Base-by-base conservation (phyloP, 73 alveolate species). In the Symbiodinium pilosum region DNA sequence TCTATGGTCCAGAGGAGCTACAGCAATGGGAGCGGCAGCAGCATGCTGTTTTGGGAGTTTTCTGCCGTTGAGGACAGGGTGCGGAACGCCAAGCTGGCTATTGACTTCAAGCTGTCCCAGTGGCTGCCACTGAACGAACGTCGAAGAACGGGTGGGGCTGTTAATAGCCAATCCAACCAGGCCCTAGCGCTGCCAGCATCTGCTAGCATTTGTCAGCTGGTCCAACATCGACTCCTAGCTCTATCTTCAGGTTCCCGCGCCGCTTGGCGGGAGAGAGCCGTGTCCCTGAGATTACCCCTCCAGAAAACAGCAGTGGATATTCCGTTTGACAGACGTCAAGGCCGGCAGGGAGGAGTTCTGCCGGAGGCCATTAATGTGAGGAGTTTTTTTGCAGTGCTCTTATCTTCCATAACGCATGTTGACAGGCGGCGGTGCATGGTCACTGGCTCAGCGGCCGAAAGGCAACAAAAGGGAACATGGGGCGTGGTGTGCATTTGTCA, bases 61-160 rank as follows among this genome's bases (percentile, higher is more conserved):
- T n/a, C 3, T 9, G 7, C 2, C 5, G 43, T 8, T 47, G 28
- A 88, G 95, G 95, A 88, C 87, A 64, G 73, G 36, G 95, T 88
- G 95, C 42, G 43, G 30, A 59, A 88, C 39, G 95, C 95, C 47
- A 88, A 88, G 86, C 34, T 88, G 87, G 95, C 95, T 54, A 88
- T 88, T 26, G 95, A 88, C 87, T 88, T 88, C 95, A 88, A 88
- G 95, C 54, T 88, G 30, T 88, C 95, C 34, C 95, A 88, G 44
- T 88, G 95, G 95, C 95, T 88, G 30, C 95, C 95, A 14, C 95
- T 88, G 38, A 64, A 88, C 18, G 95, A 88, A 16, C 64, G 95
- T 4, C 86, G 95, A 42, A 87, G 32, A 32, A 41, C 94, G 21
- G 44, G 43, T 16, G 85, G 85, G 3, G 85, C 85, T 32, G 85